Base-by-base conservation (phyloP, 805 yeast species). In the Lipomyces kockii region DNA sequence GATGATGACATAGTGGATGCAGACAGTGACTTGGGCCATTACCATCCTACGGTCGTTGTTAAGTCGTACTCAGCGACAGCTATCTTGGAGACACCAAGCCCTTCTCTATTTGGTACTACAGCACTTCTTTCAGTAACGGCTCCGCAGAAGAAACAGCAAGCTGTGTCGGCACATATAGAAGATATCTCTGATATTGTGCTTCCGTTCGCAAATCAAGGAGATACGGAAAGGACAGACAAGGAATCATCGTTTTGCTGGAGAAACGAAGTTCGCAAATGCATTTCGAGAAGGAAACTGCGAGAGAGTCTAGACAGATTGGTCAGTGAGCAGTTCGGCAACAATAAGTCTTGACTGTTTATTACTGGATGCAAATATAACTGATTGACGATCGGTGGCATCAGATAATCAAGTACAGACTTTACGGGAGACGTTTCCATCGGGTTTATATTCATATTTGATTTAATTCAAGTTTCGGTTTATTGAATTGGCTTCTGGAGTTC, bases 181-280 rank as follows among this genome's bases (percentile, higher is more conserved):
- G 35, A 59, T 59, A n/a, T 59, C 8, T 39, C 61, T 17, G 62
- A 51, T 32, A 29, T 12, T 22, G 9, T 59, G 35, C 29, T 11
- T 11, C 9, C 63, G 27, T n/a, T 12, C 53, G 58, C 39, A 29
- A 52, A 52, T 25, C 55, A 25, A 25, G 55, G 27, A 25, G 55
- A 57, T 29, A 11, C 58, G 5, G 52, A 37, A 39, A 58, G 25
- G 25, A n/a, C 35, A 27, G 63, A 63, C n/a, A 32, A 8, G 9
- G 63, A 63, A 25, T 32, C 59, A 2, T 37, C 61, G 6, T 67
- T 69, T 69, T 64, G 71, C 63, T 68, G 71, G 71, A 58, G 56
- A 22, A 62, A 66, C 53, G 71, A 68, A 27, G 71, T 68, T 27
- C 71, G 67, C 29, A 68, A 68, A 51, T 68, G 64, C 54, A 55